Evolutionary conservation across 169 alveolate species (phyloP), one percentile per base, ranked within the genome.

Genomic region (Plasmodium adleri): DNA sequence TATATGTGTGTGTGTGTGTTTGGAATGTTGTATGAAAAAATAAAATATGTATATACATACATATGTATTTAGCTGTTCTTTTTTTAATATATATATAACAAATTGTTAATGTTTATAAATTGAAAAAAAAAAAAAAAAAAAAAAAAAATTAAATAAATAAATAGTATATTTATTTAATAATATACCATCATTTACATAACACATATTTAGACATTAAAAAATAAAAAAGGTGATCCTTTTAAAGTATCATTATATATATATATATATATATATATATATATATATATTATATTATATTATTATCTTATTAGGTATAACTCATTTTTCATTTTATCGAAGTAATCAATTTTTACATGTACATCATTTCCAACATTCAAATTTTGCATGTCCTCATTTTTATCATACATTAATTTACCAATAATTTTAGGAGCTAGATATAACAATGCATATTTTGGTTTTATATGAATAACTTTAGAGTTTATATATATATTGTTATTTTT

Each of bases 391-490:
- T 80, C 74, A 45, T 62, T 50, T 62, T 13, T 50, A 1, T 49
- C 22, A 70, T 67, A 32, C 6, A 50, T 47, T 49, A 80, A 80
- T 50, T 68, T 68, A 1, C 68, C 90, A 59, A 67, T 78, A 20
- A 80, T 22, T 58, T 80, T 70, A 4, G 90, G 90, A 8, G 85
- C 90, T 43, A 80, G 8, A 47, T 80, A 80, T 39, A 80, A 52
- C 63, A 80, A 80, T 10, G 43, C 45, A 50, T 67, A 24, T 8
- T 68, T 47, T 39, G 26, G 56, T 3, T 2, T 7, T 9, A 80
- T 63, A 45, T 28, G 26, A 9, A 80, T 67, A 47, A 80, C 70
- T 72, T 49, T 66, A 20, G 83, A 50, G 32, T 68, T 80, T 1
- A 80, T 32, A 39, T 67, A 56, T 32, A 49, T 50, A 6, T 49